Evolutionary conservation across 441 rosid species (phyloP).

Genomic region (Syzygium syzygioides): DNA sequence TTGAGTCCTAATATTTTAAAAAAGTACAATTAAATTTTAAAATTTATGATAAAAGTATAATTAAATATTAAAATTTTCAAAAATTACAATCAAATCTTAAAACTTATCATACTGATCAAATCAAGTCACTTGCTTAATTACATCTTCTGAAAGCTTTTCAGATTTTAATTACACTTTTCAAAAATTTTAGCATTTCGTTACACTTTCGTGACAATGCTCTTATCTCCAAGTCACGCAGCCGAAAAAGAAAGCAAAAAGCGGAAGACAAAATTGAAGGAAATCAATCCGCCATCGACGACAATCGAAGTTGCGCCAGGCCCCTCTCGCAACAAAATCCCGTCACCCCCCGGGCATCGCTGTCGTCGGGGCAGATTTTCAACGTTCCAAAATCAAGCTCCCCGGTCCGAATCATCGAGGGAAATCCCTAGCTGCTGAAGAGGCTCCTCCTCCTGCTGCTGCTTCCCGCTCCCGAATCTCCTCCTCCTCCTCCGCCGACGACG

Average conservation of each 20-base stretch:
- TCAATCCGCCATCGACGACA: background rate
- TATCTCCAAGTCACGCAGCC: too few species aligned
- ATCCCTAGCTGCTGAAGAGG: background rate
- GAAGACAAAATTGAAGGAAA: background rate
- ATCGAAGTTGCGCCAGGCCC: background rate
- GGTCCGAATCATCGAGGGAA: background rate
- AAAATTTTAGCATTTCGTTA: too few species aligned
- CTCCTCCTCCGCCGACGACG: background rate
- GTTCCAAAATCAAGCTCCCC: background rate
- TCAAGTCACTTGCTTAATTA: too few species aligned
- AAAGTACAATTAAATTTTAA: too few species aligned
- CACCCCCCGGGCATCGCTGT: background rate
- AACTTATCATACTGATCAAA: too few species aligned
- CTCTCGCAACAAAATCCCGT: background rate
- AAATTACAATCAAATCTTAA: too few species aligned
- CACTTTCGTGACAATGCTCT: too few species aligned
- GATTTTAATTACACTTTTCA: too few species aligned
- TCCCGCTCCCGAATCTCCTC: background rate
- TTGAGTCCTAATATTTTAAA: too few species aligned
- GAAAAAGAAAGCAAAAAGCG: fast-evolving
- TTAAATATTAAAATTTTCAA: too few species aligned
- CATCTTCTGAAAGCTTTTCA: too few species aligned
- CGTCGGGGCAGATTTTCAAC: background rate
- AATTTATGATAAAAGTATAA: too few species aligned
- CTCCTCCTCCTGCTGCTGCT: background rate